Evolutionary conservation across 1,139 yeast genomes (phyloP), one percentile per base, ranked within the genome.

Genomic region (Taiozyma sp.): DNA sequence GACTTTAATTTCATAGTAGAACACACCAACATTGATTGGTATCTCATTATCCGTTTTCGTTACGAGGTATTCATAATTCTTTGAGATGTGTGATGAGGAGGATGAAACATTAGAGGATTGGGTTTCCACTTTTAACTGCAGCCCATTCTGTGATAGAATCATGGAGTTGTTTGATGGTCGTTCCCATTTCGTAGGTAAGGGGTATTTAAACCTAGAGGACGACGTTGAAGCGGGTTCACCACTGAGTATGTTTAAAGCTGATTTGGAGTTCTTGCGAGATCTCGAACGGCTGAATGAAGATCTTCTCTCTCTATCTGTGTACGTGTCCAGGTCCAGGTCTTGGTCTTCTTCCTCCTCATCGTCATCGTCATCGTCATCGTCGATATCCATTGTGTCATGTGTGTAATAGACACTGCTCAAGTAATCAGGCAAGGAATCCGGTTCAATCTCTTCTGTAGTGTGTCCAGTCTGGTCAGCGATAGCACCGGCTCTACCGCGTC

Each of bases 1-100:
- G 3, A 83, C 63, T 46, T 71, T 70, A 6, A 81, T 68, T 60
- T 83, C 89, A 60, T 64, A 83, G 61, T 83, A 83, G 62, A 75
- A 83, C 2, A 82, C 65, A 0, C 85, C 84, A 45, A 64, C 48
- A 19, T 68, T 63, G 4, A 68, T 58, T 2, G 79, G 75, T 9
- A 81, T 65, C 2, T 70, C 60, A 46, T 68, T 61, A 54, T 80
- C 70, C 0, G 83, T 68, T 59, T 73, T 72, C 1, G 79, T 69
- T 3, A 70, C 64, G 32, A 67, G 66, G 53, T 61, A 62, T n/a
- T 69, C 70, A 44, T 61, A 61, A 45, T 61, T 64, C 35, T 61
- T 60, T 19, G 44, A 40, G 28, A 39, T 40, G 19, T 30, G 43
- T 32, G 21, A 43, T 32, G 35, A 32, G 19, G 35, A 32, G 30